Evolutionary conservation across 2,329 filamentous ascomycete species (phyloP).

Genomic region (Beauveria asiatica): DNA sequence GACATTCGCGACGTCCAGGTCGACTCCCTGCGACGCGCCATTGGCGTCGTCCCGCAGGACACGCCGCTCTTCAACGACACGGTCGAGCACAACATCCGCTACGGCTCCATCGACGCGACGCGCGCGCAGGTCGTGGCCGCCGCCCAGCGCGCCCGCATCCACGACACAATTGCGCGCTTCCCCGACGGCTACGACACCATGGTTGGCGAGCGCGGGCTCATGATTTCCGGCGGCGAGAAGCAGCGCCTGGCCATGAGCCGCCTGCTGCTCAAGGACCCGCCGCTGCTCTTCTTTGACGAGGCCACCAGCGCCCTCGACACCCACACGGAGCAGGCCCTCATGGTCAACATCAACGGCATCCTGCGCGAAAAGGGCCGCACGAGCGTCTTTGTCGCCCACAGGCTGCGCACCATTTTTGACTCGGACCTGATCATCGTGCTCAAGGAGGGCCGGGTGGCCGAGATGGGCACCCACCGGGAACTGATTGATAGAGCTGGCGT

Average conservation of each 20-base stretch:
- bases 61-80: slow-evolving; percentile 96
- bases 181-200: slow-evolving; percentile 85
- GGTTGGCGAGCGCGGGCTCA: slow-evolving; percentile 89
- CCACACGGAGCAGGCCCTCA: slow-evolving; percentile 82
- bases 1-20: slow-evolving; percentile 77
- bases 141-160: slow-evolving; percentile 73
- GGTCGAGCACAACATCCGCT: slow-evolving; percentile 90
- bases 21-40: slow-evolving; percentile 73
- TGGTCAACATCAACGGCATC: slow-evolving; percentile 89
- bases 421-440: slow-evolving; percentile 89
- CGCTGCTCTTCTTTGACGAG: slow-evolving; percentile 89
- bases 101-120: slow-evolving; percentile 72
- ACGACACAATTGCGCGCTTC: slow-evolving; percentile 71
- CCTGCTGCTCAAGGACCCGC: slow-evolving; percentile 80
- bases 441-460: slow-evolving; percentile 73
- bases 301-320: slow-evolving; percentile 89
- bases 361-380: slow-evolving; percentile 80
- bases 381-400: slow-evolving; percentile 90
- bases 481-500: slow-evolving; percentile 70
- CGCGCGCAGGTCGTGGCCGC: slow-evolving; percentile 66
- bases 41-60: slow-evolving; percentile 95
- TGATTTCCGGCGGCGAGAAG: slow-evolving; percentile 95
- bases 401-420: slow-evolving; percentile 87
- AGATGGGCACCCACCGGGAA: slow-evolving; percentile 79
- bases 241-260: slow-evolving; percentile 80